These are phyloP conservation scores for Pseudohyphozyma bogoriensis DNA, from an alignment of 768 basidiomycete species.

Conservation along the genomic window DNA sequence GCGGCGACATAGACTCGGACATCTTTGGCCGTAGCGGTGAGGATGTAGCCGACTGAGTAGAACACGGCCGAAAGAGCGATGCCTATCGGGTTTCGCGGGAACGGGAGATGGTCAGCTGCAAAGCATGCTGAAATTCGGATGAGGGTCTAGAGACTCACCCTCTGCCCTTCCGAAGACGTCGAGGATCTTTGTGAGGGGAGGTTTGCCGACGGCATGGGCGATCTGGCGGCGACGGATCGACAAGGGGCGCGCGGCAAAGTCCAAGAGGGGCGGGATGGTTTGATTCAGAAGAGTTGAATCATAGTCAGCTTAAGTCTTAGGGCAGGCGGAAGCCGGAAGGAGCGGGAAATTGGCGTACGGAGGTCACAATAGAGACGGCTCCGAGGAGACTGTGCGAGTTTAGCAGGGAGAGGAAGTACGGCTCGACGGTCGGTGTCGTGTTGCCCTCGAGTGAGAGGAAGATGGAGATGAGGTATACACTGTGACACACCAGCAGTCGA, in stretches of 20 bases:
- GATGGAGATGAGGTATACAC: slow-evolving; percentile 30
- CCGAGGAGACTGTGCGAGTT: slow-evolving; percentile 28
- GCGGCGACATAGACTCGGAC: slow-evolving; percentile 18
- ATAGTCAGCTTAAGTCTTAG: too few relatives aligned
- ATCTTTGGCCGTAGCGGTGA: slow-evolving; percentile 21
- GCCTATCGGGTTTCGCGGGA: too few relatives aligned
- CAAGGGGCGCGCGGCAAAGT: not conserved
- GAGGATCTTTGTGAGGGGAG: slow-evolving; percentile 32
- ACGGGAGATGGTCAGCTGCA: too few relatives aligned
- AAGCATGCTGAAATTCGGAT: too few relatives aligned
- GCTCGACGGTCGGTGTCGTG: slow-evolving; percentile 31
- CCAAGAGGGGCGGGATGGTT: too few relatives aligned
- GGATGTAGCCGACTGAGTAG: slow-evolving; percentile 30
- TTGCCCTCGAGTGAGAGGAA: slow-evolving; percentile 30
- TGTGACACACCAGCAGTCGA: not conserved
- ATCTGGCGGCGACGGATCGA: too few relatives aligned
- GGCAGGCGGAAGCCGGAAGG: not conserved
- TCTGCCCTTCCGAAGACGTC: slow-evolving; percentile 34
- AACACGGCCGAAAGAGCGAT: slow-evolving; percentile 28
- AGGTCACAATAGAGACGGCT: slow-evolving; percentile 28
- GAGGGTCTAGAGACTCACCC: too few relatives aligned
- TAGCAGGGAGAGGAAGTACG: slow-evolving; percentile 31
- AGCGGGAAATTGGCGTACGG: slow-evolving; percentile 6
- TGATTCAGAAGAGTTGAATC: not conserved
- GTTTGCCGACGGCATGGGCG: slow-evolving; percentile 32